phyloP scores from a whole-genome alignment of 345 rosid species.

The Lepidium didymum region DNA sequence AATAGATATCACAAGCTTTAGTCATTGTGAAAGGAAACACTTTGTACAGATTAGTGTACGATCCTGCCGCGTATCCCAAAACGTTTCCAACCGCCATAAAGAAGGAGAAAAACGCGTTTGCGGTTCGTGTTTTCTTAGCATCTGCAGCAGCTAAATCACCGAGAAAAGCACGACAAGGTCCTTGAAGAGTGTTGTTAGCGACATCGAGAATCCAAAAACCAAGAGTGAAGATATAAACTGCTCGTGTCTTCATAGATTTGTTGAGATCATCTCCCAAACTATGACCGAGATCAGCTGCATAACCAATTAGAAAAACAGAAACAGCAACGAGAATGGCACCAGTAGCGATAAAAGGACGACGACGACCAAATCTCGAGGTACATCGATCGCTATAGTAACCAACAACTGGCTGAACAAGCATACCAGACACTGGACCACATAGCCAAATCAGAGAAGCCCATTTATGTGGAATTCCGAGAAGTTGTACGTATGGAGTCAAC shows the following conservation, averaged over 20 bases:
- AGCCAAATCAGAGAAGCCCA: slow-evolving; percentile 89
- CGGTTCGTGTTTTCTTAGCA: slow-evolving; percentile 40
- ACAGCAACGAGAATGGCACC: slow-evolving; percentile 49
- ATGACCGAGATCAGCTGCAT: slow-evolving; percentile 65
- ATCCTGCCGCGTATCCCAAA: slow-evolving; percentile 75
- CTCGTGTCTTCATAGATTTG: not conserved
- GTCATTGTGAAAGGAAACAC: slow-evolving; percentile 60
- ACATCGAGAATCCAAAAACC: slow-evolving; percentile 29
- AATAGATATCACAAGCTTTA: slow-evolving; percentile 55
- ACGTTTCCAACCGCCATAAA: slow-evolving; percentile 92
- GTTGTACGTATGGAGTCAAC: slow-evolving; percentile 76
- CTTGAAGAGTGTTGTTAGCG: too few species aligned
- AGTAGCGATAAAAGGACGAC: slow-evolving; percentile 63
- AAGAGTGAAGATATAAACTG: not conserved
- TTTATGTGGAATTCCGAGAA: slow-evolving; percentile 70
- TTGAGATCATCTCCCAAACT: slow-evolving; percentile 19
- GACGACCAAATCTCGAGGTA: slow-evolving; percentile 67
- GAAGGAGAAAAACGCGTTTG: slow-evolving; percentile 59
- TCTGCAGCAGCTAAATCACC: slow-evolving; percentile 57
- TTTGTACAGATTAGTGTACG: slow-evolving; percentile 44
- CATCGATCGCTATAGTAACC: slow-evolving; percentile 80
- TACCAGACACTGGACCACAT: slow-evolving; percentile 39
- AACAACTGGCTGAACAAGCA: slow-evolving; percentile 67
- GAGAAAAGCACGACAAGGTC: slow-evolving; percentile 76
- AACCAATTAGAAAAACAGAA: slow-evolving; percentile 67